These are phyloP conservation scores for Diaporthe sp. DNA, from an alignment of 2,329 filamentous ascomycete genomes.

Conservation along the genomic window DNA sequence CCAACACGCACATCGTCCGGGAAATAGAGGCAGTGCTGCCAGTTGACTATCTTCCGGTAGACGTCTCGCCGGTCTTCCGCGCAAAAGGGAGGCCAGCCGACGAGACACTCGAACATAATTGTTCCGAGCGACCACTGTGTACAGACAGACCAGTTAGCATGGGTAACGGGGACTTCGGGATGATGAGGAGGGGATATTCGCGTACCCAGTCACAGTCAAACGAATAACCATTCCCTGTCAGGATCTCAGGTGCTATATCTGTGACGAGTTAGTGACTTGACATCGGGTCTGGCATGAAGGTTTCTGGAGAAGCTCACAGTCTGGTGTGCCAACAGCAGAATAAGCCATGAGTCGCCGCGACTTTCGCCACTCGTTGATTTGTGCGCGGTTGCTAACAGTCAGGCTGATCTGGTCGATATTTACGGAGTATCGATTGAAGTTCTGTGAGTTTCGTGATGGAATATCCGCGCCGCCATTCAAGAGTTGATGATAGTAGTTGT, in stretches of 20 bases:
- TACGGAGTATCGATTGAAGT: slow-evolving; percentile 78
- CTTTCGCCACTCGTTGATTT: slow-evolving; percentile 86
- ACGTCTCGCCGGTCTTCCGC: slow-evolving; percentile 83
- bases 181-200: neutral
- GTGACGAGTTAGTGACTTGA: slow-evolving; percentile 62
- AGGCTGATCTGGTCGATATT: slow-evolving; percentile 84
- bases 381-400: slow-evolving; percentile 82
- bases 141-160: neutral
- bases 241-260: slow-evolving; percentile 75
- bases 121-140: slow-evolving; percentile 80
- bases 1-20: slow-evolving; percentile 80
- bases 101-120: slow-evolving; percentile 88
- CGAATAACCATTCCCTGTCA: slow-evolving; percentile 82
- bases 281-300: neutral
- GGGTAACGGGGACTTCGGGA: too few species aligned
- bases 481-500: slow-evolving; percentile 83
- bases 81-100: slow-evolving; percentile 88
- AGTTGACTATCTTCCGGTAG: slow-evolving; percentile 86
- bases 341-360: slow-evolving; percentile 85
- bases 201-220: slow-evolving; percentile 78
- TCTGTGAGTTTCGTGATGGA: slow-evolving; percentile 50
- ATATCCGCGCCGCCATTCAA: slow-evolving; percentile 60
- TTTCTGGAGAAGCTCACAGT: slow-evolving; percentile 57
- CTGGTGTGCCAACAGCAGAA: slow-evolving; percentile 83
- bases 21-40: slow-evolving; percentile 81